Evolutionary conservation across 495 filamentous ascomycete genomes (phyloP).

Genomic region (Bacidia rubella): DNA sequence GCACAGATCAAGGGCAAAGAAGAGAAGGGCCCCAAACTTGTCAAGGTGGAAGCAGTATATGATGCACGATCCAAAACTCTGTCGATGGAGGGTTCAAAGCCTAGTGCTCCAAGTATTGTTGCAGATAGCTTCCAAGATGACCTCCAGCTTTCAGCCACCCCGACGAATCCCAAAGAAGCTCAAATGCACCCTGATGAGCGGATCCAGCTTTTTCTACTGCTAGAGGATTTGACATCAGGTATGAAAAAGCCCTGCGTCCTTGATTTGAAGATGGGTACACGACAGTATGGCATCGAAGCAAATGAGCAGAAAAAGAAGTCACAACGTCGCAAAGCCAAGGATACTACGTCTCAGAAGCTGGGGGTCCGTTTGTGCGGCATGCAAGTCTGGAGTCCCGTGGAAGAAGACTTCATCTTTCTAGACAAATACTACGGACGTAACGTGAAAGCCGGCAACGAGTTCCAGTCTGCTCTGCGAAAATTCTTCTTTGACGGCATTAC

Average conservation of each 20-base stretch:
- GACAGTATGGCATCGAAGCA: conserved; percentile 94
- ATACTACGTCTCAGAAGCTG: conserved; percentile 79
- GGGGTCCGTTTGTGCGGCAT: conserved; percentile 91
- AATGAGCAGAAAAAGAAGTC: conserved; percentile 83
- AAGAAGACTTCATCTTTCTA: conserved; percentile 71
- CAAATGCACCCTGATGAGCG: conserved; percentile 55
- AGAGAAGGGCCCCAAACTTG: background rate
- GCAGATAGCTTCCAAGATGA: too few species aligned
- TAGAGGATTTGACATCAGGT: conserved; percentile 94
- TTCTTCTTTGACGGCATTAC: conserved; percentile 89
- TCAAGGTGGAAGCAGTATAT: background rate
- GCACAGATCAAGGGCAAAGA: background rate
- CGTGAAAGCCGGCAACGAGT: conserved; percentile 77
- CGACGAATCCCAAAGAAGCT: conserved; percentile 67
- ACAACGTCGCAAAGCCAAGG: conserved; percentile 80
- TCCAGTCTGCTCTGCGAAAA: conserved; percentile 74
- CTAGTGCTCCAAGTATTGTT: too few species aligned
- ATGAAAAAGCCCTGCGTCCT: conserved; percentile 95
- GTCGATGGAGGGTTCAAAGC: too few species aligned
- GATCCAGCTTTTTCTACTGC: conserved; percentile 80
- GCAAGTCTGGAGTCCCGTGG: conserved; percentile 84
- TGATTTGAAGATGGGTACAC: conserved; percentile 98
- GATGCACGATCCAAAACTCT: background rate
- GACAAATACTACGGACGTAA: conserved; percentile 96
- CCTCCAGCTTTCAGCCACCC: conserved; percentile 15